phyloP scores from a whole-genome alignment of 208 protist genomes.

The Trypanosoma cruzi region DNA sequence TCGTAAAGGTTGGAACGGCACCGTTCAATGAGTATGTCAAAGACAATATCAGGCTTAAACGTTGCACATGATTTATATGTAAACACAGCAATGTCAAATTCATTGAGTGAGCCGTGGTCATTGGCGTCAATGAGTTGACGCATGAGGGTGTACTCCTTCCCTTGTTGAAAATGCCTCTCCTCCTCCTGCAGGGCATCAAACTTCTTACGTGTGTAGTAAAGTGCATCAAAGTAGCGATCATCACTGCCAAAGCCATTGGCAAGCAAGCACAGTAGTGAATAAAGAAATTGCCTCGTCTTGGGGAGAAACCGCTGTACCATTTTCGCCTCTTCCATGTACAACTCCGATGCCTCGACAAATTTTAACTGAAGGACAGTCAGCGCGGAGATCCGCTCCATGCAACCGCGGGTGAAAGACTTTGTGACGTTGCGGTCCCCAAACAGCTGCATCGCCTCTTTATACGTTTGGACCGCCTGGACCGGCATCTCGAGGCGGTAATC shows the following conservation, averaged over 20 bases:
- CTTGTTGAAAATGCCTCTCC: slow-evolving; percentile 65
- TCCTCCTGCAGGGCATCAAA: slow-evolving; percentile 71
- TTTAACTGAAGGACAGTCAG: slow-evolving; percentile 44
- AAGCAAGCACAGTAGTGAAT: slow-evolving; percentile 57
- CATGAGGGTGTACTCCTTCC: slow-evolving; percentile 73
- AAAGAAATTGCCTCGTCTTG: slow-evolving; percentile 52
- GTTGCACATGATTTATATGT: slow-evolving; percentile 60
- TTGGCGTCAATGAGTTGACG: slow-evolving; percentile 50
- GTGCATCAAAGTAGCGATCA: slow-evolving; percentile 69
- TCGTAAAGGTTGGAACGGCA: slow-evolving; percentile 74
- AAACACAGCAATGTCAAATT: slow-evolving; percentile 65
- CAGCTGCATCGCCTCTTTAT: slow-evolving; percentile 48
- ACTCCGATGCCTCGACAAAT: slow-evolving; percentile 51
- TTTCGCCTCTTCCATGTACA: slow-evolving; percentile 49
- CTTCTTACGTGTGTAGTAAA: slow-evolving; percentile 63
- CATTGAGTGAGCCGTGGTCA: slow-evolving; percentile 56
- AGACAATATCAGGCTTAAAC: slow-evolving; percentile 43
- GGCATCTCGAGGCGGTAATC: slow-evolving; percentile 47
- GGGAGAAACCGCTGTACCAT: slow-evolving; percentile 36
- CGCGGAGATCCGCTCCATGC: slow-evolving; percentile 55
- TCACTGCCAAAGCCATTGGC: slow-evolving; percentile 46
- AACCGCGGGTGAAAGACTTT: slow-evolving; percentile 48
- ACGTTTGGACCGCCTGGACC: slow-evolving; percentile 46
- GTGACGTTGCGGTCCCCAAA: slow-evolving; percentile 40
- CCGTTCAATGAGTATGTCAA: slow-evolving; percentile 49